Evolutionary conservation across 129 eudicot genomes (phyloP), one percentile per base, ranked within the genome.

Genomic region (Apium graveolens): DNA sequence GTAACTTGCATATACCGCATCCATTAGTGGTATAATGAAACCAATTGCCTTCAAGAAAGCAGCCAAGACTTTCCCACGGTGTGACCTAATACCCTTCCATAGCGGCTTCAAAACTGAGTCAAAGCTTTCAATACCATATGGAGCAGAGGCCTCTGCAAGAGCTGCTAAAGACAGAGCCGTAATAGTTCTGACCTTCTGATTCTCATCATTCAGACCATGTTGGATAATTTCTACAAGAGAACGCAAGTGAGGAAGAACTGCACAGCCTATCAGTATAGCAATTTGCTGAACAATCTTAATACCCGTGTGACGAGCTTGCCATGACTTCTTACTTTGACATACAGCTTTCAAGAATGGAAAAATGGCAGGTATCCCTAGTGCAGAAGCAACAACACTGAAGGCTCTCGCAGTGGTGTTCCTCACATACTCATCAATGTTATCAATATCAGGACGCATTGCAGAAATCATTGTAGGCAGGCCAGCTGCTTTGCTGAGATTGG

Each of bases 231-330:
- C 98, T 21, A 94, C 98, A 68, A 94, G 87, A 45, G 97, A 94
- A 82, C 96, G 88, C 83, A 94, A 81, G 73, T 94, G 98, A 7
- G 98, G 98, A 78, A 94, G 90, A 81, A 94, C 97, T 13, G 98
- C 98, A 86, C 97, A 91, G 7, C 97, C 97, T 5, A 91, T 94
- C 75, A 89, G 77, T 76, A 94, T 94, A 20, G 98, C 96, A 66
- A 94, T 94, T 82, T 94, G 97, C 83, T 94, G 97, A 80, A 94
- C 98, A 44, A 91, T 93, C 80, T 93, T 93, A 46, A 93, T 93
- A n/a, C n/a, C n/a, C n/a, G n/a, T n/a, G n/a, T n/a, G n/a, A n/a
- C n/a, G n/a, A n/a, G n/a, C n/a, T n/a, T n/a, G n/a, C n/a, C n/a
- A n/a, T n/a, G n/a, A n/a, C n/a, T n/a, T n/a, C n/a, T n/a, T n/a